Percentiles rank a stretch among this genome's conserved stretches.
These are phyloP conservation scores for Cyberlindnera euphorbiiphila DNA, from an alignment of 805 yeast species.

Conservation along the genomic window DNA sequence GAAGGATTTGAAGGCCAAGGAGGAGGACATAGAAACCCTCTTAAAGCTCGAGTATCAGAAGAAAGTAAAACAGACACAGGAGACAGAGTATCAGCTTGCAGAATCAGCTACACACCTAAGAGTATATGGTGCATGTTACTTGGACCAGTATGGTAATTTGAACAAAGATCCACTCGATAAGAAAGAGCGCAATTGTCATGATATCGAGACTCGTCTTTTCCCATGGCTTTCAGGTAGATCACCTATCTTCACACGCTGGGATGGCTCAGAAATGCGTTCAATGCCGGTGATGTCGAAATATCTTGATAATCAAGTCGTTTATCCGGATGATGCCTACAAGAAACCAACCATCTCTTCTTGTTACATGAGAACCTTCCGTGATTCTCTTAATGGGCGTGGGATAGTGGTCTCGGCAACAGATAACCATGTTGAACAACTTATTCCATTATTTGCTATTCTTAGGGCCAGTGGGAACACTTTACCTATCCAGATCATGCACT, in stretches of 20 bases:
- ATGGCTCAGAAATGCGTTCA: constrained; percentile 26
- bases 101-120: constrained; percentile 28
- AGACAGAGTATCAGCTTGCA: constrained; percentile 23
- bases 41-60: constrained; percentile 19
- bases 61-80: constrained; percentile 16
- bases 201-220: constrained; percentile 35
- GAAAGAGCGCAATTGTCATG: constrained; percentile 26
- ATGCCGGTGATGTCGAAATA: constrained; percentile 20
- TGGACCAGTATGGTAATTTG: constrained; percentile 19
- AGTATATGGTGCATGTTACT: constrained; percentile 28
- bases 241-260: constrained; percentile 39
- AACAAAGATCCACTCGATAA: constrained; percentile 2
- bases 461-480: constrained; percentile 33
- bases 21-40: constrained; percentile 13
- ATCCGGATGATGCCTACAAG: constrained; percentile 12
- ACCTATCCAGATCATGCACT: constrained; percentile 41
- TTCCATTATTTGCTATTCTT: constrained; percentile 38
- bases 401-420: constrained; percentile 31
- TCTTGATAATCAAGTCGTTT: constrained; percentile 4
- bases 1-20: constrained; percentile 13
- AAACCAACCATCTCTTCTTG: constrained; percentile 29
- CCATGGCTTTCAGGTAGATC: constrained; percentile 35
- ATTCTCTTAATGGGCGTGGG: constrained; percentile 33
- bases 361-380: constrained; percentile 25
- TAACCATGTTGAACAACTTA: constrained; percentile 27